These are phyloP conservation scores for Patellaria atrata DNA, from an alignment of 495 filamentous ascomycete species.

Conservation along the genomic window DNA sequence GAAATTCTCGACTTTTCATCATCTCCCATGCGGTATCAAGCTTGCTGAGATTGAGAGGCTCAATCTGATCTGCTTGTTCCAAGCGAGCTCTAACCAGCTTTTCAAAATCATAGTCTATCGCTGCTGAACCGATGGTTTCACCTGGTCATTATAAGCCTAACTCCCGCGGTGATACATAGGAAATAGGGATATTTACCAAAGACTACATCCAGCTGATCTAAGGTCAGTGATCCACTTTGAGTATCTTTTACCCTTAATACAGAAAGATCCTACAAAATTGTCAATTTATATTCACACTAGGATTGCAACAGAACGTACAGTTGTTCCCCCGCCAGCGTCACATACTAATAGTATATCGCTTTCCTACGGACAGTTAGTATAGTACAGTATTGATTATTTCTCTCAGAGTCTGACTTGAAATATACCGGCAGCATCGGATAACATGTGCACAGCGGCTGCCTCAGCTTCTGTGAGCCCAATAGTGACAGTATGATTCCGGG, in stretches of 20 bases:
- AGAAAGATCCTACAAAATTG: slow-evolving; percentile 18
- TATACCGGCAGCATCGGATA: slow-evolving; percentile 23
- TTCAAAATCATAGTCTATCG: slow-evolving; percentile 20
- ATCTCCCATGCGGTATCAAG: slow-evolving; percentile 19
- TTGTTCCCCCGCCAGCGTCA: slow-evolving; percentile 41
- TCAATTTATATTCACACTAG: neutral
- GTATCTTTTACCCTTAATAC: slow-evolving; percentile 17
- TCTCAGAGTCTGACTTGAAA: slow-evolving; percentile 6
- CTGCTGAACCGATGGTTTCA: slow-evolving; percentile 16
- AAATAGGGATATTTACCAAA: slow-evolving; percentile 4
- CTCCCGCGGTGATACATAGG: neutral
- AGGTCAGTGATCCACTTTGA: slow-evolving; percentile 13
- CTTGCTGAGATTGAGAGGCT: slow-evolving; percentile 9
- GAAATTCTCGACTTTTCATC: slow-evolving; percentile 19
- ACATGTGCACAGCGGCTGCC: slow-evolving; percentile 45
- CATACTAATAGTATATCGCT: slow-evolving; percentile 36
- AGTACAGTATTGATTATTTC: neutral
- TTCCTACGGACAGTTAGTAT: too few species aligned
- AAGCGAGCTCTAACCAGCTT: slow-evolving; percentile 10
- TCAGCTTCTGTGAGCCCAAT: slow-evolving; percentile 55
- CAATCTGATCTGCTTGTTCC: slow-evolving; percentile 7
- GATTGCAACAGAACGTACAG: slow-evolving; percentile 4
- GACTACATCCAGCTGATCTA: slow-evolving; percentile 28
- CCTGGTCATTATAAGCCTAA: slow-evolving; percentile 1
- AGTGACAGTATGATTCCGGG: slow-evolving; percentile 30